A percentile compares a stretch with the other conserved stretches of the same genome.
Conservation (phyloP, 495 filamentous ascomycete species). For the Extremus antarcticus region DNA sequence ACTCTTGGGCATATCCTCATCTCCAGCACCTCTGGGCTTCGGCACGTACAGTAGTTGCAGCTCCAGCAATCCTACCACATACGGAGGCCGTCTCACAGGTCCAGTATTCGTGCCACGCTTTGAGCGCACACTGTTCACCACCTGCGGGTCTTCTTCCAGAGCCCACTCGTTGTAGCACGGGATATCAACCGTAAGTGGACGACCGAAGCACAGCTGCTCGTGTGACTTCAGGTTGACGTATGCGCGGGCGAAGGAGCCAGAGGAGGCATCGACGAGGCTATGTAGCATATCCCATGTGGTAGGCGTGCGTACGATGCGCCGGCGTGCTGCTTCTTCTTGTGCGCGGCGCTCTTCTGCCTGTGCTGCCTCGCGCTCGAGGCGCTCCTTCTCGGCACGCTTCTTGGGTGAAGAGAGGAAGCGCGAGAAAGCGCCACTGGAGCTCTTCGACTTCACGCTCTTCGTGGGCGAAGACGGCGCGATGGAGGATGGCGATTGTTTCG, state of each 20-base stretch:
- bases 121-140: conserved; percentile 72
- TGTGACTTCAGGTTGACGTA: conserved; percentile 91
- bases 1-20: conserved; percentile 97
- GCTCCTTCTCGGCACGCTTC: conserved; percentile 86
- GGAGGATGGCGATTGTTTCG: conserved; percentile 16
- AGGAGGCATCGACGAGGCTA: conserved; percentile 63
- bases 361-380: conserved; percentile 64
- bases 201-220: conserved; percentile 72
- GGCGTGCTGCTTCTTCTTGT: conserved; percentile 55
- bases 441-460: conserved; percentile 44
- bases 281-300: conserved; percentile 81
- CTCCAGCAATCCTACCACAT: conserved; percentile 87
- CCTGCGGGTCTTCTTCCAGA: conserved; percentile 57
- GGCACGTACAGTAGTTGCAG: conserved; percentile 90
- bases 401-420: conserved; percentile 87
- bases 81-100: conserved; percentile 63
- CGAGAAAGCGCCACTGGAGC: conserved; percentile 69
- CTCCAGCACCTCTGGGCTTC: conserved; percentile 74
- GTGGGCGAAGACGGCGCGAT: conserved; percentile 19
- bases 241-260: conserved; percentile 85
- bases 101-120: conserved; percentile 56
- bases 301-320: conserved; percentile 40
- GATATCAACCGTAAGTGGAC: conserved; percentile 75
- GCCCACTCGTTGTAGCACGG: conserved; percentile 98
- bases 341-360: conserved; percentile 50